Conservation (phyloP, 805 yeast genomes). For the Komagataella populi region DNA sequence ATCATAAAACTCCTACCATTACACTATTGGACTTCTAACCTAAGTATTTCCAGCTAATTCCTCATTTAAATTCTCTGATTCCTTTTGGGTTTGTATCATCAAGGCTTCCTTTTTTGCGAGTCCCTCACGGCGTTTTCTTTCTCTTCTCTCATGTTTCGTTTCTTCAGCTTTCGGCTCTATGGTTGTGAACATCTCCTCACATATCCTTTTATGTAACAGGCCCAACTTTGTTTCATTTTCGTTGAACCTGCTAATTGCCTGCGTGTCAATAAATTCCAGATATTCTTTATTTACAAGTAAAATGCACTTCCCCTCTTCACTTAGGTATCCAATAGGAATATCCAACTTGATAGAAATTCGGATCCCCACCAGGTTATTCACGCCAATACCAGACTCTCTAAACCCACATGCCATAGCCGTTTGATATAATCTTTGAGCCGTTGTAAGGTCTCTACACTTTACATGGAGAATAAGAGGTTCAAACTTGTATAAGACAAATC, state of each 20-base stretch:
- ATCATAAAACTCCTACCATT: too few relatives aligned
- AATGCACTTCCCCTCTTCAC: conserved; percentile 15
- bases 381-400: conserved; percentile 78
- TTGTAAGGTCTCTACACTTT: conserved; percentile 47
- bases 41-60: background rate
- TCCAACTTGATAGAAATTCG: conserved; percentile 65
- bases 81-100: conserved; percentile 16
- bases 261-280: conserved; percentile 31
- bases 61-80: background rate
- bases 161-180: conserved; percentile 16
- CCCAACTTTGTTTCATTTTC: conserved; percentile 51
- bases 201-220: conserved; percentile 29
- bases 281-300: conserved; percentile 37
- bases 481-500: conserved; percentile 62
- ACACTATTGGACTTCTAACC: background rate
- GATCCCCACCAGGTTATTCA: conserved; percentile 65
- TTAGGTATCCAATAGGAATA: conserved; percentile 55
- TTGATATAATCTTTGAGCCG: conserved; percentile 51
- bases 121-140: conserved; percentile 40
- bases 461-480: conserved; percentile 83
- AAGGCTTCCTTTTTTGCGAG: conserved; percentile 19
- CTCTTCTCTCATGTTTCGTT: conserved; percentile 43
- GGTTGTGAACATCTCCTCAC: conserved; percentile 12
- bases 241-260: conserved; percentile 48
- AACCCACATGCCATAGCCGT: conserved; percentile 78